A percentile compares a stretch with the other conserved stretches of the same genome.
Conservation (phyloP, 768 basidiomycete species). For the Xerocomellus intermedius region DNA sequence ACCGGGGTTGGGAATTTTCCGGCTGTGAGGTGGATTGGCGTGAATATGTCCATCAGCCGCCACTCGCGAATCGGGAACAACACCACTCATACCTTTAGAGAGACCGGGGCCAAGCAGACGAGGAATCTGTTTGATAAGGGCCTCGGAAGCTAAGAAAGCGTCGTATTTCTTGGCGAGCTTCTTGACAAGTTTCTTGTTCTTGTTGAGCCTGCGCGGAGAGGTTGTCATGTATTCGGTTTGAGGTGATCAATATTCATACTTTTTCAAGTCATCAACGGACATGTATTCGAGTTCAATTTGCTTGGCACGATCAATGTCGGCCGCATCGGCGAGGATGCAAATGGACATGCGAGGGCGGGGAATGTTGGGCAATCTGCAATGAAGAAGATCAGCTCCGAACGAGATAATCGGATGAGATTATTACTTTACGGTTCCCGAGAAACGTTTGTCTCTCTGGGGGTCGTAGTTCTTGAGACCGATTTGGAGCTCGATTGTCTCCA, state of each 20-base stretch:
- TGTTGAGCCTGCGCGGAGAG: conserved; percentile 74
- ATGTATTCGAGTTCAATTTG: conserved; percentile 98
- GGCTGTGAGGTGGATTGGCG: conserved; percentile 46
- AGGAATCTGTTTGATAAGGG: conserved; percentile 99
- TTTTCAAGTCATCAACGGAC: conserved; percentile 99
- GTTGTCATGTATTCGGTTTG: neutral
- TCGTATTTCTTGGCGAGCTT: conserved; percentile 99
- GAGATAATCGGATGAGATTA: conserved; percentile 18
- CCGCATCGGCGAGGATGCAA: conserved; percentile 99
- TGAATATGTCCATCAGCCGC: neutral
- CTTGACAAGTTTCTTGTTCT: conserved; percentile 99
- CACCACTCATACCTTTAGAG: conserved; percentile 71
- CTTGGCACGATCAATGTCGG: conserved; percentile 98
- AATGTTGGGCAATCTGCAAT: conserved; percentile 82
- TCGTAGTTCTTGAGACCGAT: conserved; percentile 99
- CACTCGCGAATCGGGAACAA: neutral
- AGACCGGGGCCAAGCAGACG: conserved; percentile 99
- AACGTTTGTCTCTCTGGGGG: conserved; percentile 99
- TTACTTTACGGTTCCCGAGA: conserved; percentile 97
- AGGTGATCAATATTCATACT: conserved; percentile 50
- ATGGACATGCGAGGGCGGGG: conserved; percentile 99
- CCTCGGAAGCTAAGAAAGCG: conserved; percentile 95
- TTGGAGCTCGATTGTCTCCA: conserved; percentile 95
- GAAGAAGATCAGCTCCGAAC: neutral
- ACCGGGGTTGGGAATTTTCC: conserved; percentile 99